Base-by-base conservation (phyloP, 2,329 filamentous ascomycete genomes). In the Hypoxylon sp. region DNA sequence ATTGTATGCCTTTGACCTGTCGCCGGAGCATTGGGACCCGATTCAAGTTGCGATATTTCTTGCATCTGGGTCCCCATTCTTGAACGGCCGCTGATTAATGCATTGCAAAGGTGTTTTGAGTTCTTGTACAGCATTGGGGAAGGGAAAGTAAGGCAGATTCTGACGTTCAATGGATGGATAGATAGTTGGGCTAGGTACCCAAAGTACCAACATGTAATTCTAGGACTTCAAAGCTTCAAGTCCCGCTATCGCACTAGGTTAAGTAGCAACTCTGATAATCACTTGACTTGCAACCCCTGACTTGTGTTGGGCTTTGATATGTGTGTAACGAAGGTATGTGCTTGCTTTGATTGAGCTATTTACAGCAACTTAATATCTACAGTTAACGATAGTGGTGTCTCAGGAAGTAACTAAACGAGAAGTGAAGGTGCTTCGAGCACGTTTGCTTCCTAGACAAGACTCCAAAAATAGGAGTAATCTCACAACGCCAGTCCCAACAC, bases 101-200 rank as follows among this genome's bases (percentile, higher is more conserved):
- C 61, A 65, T 72, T 61, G 57, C 50, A 63, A 56, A 51, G 66
- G 69, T 61, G 64, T 68, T 65, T 64, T 51, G 53, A 49, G 49
- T 58, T 61, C 25, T 49, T 64, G 58, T 66, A 68, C 55, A 51
- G 53, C 25, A 60, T 57, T 61, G 51, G 56, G 57, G 60, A 31
- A 40, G 59, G 35, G 44, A 17, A 20, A 60, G 37, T 51, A 51
- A 51, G 40, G 55, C 8, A 37, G 50, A 44, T 44, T 67, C 51
- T 54, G 37, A 50, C 17, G 6, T n/a, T 25, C 30, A 55, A 44
- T 46, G 53, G 60, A 20, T 62, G 56, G 63, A 22, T 61, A 71
- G 46, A 49, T 64, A 67, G 53, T 25, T 46, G 51, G 51, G 56
- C 25, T 51, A 50, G 59, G 60, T 62, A 66, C 49, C 30, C 44